These are phyloP conservation scores for Penicillium samsonianum DNA, from an alignment of 495 filamentous ascomycete genomes.

Conservation along the genomic window DNA sequence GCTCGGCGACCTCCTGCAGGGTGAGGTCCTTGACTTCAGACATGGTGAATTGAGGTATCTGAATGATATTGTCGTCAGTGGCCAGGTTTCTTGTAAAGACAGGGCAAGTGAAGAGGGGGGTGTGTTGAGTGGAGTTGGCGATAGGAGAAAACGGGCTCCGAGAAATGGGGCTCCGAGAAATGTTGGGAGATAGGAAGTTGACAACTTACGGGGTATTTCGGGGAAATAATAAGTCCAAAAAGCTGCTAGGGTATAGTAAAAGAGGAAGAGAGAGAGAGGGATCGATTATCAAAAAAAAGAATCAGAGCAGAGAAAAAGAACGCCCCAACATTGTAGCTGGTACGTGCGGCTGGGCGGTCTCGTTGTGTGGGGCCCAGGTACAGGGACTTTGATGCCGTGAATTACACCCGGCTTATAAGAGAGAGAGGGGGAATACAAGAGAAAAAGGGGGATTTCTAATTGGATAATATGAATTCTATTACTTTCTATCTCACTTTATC, in stretches of 20 bases:
- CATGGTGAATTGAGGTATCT: slow-evolving; percentile 52
- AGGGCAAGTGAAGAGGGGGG: slow-evolving; percentile 7
- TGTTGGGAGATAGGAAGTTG: background rate
- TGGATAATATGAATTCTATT: background rate
- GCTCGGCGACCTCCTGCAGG: slow-evolving; percentile 78
- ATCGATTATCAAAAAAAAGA: background rate
- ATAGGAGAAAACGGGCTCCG: slow-evolving; percentile 11
- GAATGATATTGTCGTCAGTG: slow-evolving; percentile 4
- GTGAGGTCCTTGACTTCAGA: slow-evolving; percentile 70
- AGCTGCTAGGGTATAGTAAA: slow-evolving; percentile 7
- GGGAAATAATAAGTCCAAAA: slow-evolving; percentile 9
- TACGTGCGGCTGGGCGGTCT: slow-evolving; percentile 24
- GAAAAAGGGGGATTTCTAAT: background rate
- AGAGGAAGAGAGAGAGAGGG: slow-evolving; percentile 15
- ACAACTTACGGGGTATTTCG: slow-evolving; percentile 2
- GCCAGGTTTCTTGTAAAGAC: background rate
- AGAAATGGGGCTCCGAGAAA: slow-evolving; percentile 10
- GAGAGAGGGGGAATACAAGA: no score
- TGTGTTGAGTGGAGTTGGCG: slow-evolving; percentile 8
- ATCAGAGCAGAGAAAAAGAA: slow-evolving; percentile 12
- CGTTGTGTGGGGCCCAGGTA: slow-evolving; percentile 18
- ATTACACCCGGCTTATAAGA: slow-evolving; percentile 23
- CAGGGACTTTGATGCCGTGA: slow-evolving; percentile 25
- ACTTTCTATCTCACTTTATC: background rate
- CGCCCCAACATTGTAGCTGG: slow-evolving; percentile 14